Percentiles rank a stretch among this genome's conserved stretches.
These are phyloP conservation scores for Microcos paniculata DNA, from an alignment of 345 rosid species.

Conservation along the genomic window DNA sequence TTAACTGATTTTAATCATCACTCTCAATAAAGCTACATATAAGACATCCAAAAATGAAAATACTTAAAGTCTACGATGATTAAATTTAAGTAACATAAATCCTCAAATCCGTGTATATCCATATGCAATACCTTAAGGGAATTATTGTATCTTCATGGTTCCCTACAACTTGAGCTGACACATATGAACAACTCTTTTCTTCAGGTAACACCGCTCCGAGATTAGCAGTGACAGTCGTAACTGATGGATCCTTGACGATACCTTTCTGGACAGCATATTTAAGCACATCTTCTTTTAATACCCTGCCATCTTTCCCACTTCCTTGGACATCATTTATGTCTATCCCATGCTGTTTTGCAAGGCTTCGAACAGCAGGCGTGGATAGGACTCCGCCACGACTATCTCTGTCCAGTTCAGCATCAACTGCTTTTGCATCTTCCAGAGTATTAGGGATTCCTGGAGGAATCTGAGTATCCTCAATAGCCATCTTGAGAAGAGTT, in stretches of 20 bases:
- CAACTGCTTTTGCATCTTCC: slow-evolving; percentile 19
- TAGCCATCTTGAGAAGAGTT: slow-evolving; percentile 67
- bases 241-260: slow-evolving; percentile 31
- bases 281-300: slow-evolving; percentile 76
- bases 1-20: background rate
- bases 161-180: slow-evolving; percentile 26
- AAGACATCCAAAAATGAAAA: background rate
- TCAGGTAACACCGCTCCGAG: slow-evolving; percentile 23
- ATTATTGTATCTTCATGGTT: slow-evolving; percentile 50
- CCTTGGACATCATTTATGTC: slow-evolving; percentile 58
- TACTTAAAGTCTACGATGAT: background rate
- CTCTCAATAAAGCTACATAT: background rate
- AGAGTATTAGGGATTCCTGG: slow-evolving; percentile 17
- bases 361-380: slow-evolving; percentile 78
- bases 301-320: slow-evolving; percentile 74
- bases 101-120: background rate
- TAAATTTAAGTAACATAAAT: background rate
- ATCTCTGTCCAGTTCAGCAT: slow-evolving; percentile 29
- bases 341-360: slow-evolving; percentile 75
- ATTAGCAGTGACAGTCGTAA: slow-evolving; percentile 23
- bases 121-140: slow-evolving; percentile 58
- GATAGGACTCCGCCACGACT: slow-evolving; percentile 49
- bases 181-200: slow-evolving; percentile 21
- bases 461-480: slow-evolving; percentile 46
- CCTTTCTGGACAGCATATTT: slow-evolving; percentile 52